Base-by-base conservation (phyloP, 2,329 filamentous ascomycete species). In the Phaeosphaeriaceae sp. region DNA sequence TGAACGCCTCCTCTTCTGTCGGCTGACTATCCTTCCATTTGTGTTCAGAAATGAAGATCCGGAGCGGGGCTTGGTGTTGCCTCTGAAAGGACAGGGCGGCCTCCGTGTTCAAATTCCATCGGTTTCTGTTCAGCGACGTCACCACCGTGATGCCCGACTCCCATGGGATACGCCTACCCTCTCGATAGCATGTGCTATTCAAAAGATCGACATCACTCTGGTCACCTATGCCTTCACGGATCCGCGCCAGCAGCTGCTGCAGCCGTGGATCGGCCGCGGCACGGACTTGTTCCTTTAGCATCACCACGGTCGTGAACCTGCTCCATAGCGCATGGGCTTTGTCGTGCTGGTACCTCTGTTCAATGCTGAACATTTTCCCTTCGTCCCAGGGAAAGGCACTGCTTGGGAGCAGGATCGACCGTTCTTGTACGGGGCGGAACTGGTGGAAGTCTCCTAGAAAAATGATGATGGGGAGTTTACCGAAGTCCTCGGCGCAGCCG, bases 101-200 rank as follows among this genome's bases (percentile, higher is more conserved):
- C 8, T 5, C 21, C 21, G 21, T 23, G 34, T 50, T 50, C 23
- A 50, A 23, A 23, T 46, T 46, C 47, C 41, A 50, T 18, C 42
- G 5, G 47, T 50, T 50, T 35, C 32, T 23, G 16, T 50, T 50
- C 6, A 50, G 35, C 11, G 47, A 42, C 26, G 42, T 46, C 8
- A 49, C 33, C 3, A 49, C 38, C n/a, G 33, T 44, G 12, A 44
- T 44, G 13, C 39, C 46, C 3, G 20, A 37, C n/a, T 49, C 30
- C 39, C 17, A 49, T 38, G 33, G 46, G 39, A 49, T 44, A 18
- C 46, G 46, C 32, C 32, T 37, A 3, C 46, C 40, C 28, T 41
- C 30, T 32, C 28, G 36, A 18, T 21, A 47, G 23, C 21, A 47
- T 13, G 13, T 47, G 18, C 21, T 9, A 26, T 47, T 47, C 12